These are phyloP conservation scores for Melampsora americana DNA, from an alignment of 1,284 basidiomycete species.

Conservation along the genomic window DNA sequence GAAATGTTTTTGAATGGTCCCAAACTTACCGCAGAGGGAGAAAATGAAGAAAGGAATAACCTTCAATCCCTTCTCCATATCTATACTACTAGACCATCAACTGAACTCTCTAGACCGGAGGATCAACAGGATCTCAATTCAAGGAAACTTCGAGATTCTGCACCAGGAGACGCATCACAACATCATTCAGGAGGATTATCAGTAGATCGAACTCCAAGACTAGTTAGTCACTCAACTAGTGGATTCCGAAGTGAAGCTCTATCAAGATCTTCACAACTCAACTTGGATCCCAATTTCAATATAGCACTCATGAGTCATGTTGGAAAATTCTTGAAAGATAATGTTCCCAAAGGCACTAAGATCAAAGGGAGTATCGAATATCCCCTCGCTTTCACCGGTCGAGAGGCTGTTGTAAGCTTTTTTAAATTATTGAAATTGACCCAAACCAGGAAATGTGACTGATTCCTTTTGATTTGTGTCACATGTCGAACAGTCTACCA, in stretches of 20 bases:
- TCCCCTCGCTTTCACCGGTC: constrained; percentile 80
- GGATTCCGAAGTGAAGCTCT: background rate
- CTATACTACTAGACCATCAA: constrained; percentile 28
- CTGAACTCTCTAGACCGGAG: background rate
- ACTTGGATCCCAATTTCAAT: constrained; percentile 25
- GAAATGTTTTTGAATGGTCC: background rate
- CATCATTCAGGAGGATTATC: background rate
- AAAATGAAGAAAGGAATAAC: constrained; percentile 1
- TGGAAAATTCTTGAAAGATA: constrained; percentile 79
- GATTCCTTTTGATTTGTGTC: no score
- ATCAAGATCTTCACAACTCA: constrained; percentile 8
- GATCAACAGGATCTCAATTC: background rate
- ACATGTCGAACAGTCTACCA: constrained; percentile 6
- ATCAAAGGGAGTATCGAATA: constrained; percentile 87
- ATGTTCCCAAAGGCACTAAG: constrained; percentile 77
- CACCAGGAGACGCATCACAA: constrained; percentile 10
- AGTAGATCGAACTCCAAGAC: constrained; percentile 8
- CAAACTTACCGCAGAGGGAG: background rate
- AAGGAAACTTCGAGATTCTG: background rate
- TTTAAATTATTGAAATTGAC: background rate
- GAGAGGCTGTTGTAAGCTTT: constrained; percentile 77
- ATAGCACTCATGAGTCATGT: constrained; percentile 63
- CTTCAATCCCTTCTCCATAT: constrained; percentile 10
- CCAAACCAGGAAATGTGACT: no score
- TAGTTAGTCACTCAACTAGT: background rate